Evolutionary conservation across 345 rosid species (phyloP).

Genomic region (Brassica carinata): DNA sequence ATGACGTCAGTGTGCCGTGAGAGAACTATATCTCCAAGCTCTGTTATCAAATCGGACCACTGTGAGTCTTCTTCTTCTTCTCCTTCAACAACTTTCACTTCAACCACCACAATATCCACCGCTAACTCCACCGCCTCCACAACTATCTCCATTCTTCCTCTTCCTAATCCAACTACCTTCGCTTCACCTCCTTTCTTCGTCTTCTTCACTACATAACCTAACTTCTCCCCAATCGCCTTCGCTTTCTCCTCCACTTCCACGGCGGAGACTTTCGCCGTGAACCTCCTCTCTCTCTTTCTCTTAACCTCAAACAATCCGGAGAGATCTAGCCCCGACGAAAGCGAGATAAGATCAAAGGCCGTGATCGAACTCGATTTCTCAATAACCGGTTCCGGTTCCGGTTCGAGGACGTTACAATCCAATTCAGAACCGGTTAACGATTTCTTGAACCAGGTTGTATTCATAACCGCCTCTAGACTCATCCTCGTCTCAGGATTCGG

Average conservation of each 20-base stretch:
- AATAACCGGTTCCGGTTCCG: background rate
- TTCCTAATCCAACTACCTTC: slow-evolving; percentile 49
- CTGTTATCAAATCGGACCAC: slow-evolving; percentile 69
- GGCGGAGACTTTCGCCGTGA: slow-evolving; percentile 54
- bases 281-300: slow-evolving; percentile 60
- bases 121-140: slow-evolving; percentile 58
- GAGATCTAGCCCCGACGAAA: slow-evolving; percentile 72
- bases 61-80: slow-evolving; percentile 59
- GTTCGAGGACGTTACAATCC: slow-evolving; percentile 26
- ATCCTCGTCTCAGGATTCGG: slow-evolving; percentile 80
- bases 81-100: slow-evolving; percentile 58
- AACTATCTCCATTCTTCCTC: slow-evolving; percentile 57
- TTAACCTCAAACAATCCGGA: slow-evolving; percentile 69
- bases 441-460: slow-evolving; percentile 65
- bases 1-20: slow-evolving; percentile 62
- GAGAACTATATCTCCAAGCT: slow-evolving; percentile 65
- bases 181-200: slow-evolving; percentile 49
- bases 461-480: slow-evolving; percentile 62
- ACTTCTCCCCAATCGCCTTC: slow-evolving; percentile 58
- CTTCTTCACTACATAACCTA: slow-evolving; percentile 73
- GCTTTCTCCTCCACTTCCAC: slow-evolving; percentile 61
- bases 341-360: slow-evolving; percentile 80
- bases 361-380: slow-evolving; percentile 43
- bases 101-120: slow-evolving; percentile 58
- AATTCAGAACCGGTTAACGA: slow-evolving; percentile 38